Conservation (phyloP, 768 basidiomycete species). For the Tylopilus subfusipes region DNA sequence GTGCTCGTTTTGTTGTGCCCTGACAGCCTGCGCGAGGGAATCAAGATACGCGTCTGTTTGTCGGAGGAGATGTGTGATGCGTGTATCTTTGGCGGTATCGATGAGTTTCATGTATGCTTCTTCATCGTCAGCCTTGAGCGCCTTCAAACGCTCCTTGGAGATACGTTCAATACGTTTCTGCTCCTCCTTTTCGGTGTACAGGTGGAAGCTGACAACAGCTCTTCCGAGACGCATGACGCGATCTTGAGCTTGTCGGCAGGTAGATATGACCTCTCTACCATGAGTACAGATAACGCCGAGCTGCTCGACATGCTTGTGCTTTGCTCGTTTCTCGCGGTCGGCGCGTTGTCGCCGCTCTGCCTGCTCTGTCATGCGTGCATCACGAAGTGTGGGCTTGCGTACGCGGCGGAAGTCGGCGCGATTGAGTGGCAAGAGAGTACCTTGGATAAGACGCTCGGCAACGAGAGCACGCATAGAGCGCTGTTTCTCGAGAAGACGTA, state of each 20-base stretch:
- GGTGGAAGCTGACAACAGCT: conserved; percentile 80
- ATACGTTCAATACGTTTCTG: conserved; percentile 95
- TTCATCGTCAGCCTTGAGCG: conserved; percentile 96
- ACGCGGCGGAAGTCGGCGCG: conserved; percentile 86
- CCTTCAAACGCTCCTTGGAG: conserved; percentile 96
- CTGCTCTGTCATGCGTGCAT: conserved; percentile 85
- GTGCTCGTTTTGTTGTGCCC: conserved; percentile 82
- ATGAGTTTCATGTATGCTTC: conserved; percentile 99
- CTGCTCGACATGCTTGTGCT: conserved; percentile 95
- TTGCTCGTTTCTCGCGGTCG: conserved; percentile 91
- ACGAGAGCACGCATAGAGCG: conserved; percentile 81
- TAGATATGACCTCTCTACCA: conserved; percentile 69
- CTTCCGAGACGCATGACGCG: conserved; percentile 64
- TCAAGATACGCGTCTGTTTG: conserved; percentile 96
- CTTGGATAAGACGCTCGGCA: conserved; percentile 83
- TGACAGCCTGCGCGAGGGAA: conserved; percentile 89
- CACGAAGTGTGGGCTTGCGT: conserved; percentile 82
- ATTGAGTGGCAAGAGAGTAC: conserved; percentile 85
- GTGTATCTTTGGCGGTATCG: conserved; percentile 97
- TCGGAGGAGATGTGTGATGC: conserved; percentile 91
- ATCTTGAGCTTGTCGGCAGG: conserved; percentile 61
- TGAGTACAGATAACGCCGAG: conserved; percentile 83
- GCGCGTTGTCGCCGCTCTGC: conserved; percentile 87
- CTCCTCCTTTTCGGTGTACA: conserved; percentile 93
- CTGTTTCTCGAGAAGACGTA: conserved; percentile 89